phyloP scores from a whole-genome alignment of 257 asterid genomes.

The Perilla frutescens region DNA sequence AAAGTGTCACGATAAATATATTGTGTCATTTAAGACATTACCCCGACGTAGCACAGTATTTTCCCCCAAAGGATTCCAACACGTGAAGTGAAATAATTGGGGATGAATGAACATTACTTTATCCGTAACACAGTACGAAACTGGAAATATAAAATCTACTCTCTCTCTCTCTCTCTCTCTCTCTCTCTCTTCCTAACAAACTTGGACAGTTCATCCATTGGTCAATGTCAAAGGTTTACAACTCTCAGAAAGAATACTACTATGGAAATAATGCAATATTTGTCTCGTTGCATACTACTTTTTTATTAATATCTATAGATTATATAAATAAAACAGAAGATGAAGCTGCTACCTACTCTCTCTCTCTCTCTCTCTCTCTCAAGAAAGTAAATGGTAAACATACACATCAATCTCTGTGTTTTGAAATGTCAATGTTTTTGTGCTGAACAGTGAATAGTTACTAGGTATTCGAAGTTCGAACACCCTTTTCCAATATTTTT shows the following conservation, averaged over 20 bases:
- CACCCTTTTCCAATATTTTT: not conserved
- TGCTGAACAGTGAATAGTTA: not conserved
- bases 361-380: not conserved
- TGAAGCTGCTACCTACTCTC: not conserved
- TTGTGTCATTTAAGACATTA: too few relatives aligned
- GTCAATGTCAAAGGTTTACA: slow-evolving; percentile 7
- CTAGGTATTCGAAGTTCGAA: too few relatives aligned
- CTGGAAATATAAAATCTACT: not conserved
- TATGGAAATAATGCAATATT: not conserved
- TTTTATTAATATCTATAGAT: too few relatives aligned
- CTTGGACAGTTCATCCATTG: not conserved
- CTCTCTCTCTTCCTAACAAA: not conserved
- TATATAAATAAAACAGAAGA: too few relatives aligned
- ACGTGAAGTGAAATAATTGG: too few relatives aligned
- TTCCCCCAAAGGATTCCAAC: too few relatives aligned
- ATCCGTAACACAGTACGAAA: too few relatives aligned
- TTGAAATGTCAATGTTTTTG: not conserved
- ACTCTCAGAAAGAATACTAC: not conserved
- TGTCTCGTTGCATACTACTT: not conserved
- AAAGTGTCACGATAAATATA: too few relatives aligned
- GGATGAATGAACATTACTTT: too few relatives aligned
- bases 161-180: not conserved
- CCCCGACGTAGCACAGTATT: too few relatives aligned
- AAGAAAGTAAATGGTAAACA: too few relatives aligned
- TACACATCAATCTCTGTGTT: not conserved